Percentiles rank a stretch among this genome's conserved stretches.
Conservation (phyloP, 1,284 basidiomycete genomes). For the Porogramme epimiltina region DNA sequence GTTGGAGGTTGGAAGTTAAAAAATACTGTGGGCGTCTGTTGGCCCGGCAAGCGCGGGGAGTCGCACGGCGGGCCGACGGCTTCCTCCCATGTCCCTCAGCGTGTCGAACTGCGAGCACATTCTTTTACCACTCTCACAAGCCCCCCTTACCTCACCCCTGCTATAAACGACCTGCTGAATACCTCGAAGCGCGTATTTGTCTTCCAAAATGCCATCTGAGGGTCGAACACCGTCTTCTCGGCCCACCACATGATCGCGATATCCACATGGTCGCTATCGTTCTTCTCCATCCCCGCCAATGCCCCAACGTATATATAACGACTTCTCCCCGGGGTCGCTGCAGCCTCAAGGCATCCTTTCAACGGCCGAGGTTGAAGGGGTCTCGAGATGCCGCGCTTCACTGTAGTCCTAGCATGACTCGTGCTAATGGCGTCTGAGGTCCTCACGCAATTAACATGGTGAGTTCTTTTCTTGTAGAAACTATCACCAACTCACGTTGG, state of each 20-base stretch:
- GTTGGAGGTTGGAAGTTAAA: too few species aligned
- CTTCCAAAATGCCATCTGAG: neutral
- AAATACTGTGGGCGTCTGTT: too few species aligned
- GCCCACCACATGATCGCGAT: neutral
- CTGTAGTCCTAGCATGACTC: slow-evolving; percentile 2
- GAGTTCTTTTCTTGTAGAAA: neutral
- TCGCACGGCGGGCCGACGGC: too few species aligned
- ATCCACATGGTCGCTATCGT: neutral
- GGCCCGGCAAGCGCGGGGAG: too few species aligned
- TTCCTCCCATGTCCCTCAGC: too few species aligned
- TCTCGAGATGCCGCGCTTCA: slow-evolving; percentile 1
- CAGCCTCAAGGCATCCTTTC: neutral
- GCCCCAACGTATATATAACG: neutral
- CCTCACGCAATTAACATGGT: slow-evolving; percentile 12
- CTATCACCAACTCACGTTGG: neutral
- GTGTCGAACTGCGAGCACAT: neutral
- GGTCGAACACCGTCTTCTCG: neutral
- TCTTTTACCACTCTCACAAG: neutral
- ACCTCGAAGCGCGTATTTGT: neutral
- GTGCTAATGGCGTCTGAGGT: slow-evolving; percentile 1
- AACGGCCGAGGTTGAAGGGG: too few species aligned
- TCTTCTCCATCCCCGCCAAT: too few species aligned
- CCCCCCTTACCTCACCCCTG: neutral
- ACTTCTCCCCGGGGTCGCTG: neutral
- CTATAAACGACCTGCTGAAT: neutral